These are phyloP conservation scores for Cryptococcus floricola DNA, from an alignment of 1,284 basidiomycete genomes.

Conservation along the genomic window DNA sequence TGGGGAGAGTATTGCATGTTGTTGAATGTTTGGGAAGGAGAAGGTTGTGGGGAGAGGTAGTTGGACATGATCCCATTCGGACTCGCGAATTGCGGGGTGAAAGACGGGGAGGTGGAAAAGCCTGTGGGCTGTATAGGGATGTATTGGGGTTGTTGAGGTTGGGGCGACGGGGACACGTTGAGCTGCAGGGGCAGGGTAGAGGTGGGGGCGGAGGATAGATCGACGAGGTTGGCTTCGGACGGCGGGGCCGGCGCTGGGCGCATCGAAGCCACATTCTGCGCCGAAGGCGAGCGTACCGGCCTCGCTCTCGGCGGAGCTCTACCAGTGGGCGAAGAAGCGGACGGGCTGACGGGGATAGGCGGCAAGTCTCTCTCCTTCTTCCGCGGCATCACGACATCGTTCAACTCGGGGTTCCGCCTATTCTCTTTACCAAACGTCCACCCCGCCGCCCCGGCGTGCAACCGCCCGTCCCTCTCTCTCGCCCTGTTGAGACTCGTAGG, in stretches of 20 bases:
- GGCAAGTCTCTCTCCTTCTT: conserved; percentile 29
- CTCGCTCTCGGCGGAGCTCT: conserved; percentile 11
- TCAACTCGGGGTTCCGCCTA: conserved; percentile 31
- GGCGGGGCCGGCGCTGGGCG: conserved; percentile 4
- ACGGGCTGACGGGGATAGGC: conserved; percentile 17
- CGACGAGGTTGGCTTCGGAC: conserved; percentile 19
- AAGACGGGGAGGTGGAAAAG: not conserved
- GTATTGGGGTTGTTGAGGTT: conserved; percentile 2
- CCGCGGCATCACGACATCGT: conserved; percentile 20
- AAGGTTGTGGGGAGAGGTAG: not conserved
- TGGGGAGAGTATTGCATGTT: not conserved
- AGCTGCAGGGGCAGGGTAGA: conserved; percentile 38
- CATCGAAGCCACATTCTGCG: not conserved
- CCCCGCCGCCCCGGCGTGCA: conserved; percentile 5
- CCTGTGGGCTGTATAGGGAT: conserved; percentile 1
- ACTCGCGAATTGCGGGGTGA: not conserved
- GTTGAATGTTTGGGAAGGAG: not conserved
- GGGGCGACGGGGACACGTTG: conserved; percentile 9
- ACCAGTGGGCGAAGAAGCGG: not conserved
- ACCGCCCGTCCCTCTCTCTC: conserved; percentile 22
- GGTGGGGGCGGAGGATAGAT: conserved; percentile 17
- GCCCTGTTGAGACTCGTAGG: conserved; percentile 33
- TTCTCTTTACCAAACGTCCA: conserved; percentile 14
- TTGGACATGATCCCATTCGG: not conserved
- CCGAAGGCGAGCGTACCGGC: conserved; percentile 10